Evolutionary conservation across 2,329 filamentous ascomycete genomes (phyloP), one percentile per base, ranked within the genome.

Genomic region (Colletotrichum paranaense): DNA sequence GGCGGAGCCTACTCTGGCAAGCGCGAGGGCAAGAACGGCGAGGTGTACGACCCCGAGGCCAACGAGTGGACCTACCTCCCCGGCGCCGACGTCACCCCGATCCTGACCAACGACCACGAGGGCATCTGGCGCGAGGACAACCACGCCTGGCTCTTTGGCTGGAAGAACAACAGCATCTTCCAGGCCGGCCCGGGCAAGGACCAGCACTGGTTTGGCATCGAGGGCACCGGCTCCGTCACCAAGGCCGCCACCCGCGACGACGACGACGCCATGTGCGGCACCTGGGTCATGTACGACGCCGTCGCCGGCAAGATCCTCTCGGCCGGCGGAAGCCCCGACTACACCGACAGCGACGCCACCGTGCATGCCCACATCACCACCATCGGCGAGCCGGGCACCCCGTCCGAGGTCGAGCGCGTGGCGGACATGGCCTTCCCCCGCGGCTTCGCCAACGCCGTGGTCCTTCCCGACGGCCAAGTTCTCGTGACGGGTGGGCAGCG

Each of bases 221-320:
- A 76, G 1, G 85, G 84, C 6, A 79, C 78, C 38, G 89, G 89
- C 1, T 77, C 78, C 19, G 77, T 83, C 19, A 75, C 76, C 3
- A 74, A 77, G 11, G 88, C 88, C 1, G 88, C 88, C 0, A 80
- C 73, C 3, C 81, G 88, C 5, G 81, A 79, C 26, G 81, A 82
- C 8, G 84, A 85, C 35, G 78, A 83, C 12, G 84, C 88, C 3
- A 91, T 91, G 89, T 86, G 84, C 70, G 90, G 88, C 14, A 86
- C 85, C 60, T 85, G 86, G 5, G 84, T 88, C 73, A 90, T 91
- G 88, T 91, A 87, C 75, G 89, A 91, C 76, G 88, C 88, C 32
- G 85, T 89, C 67, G 84, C 85, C 1, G 89, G 89, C 38, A 89
- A 90, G 78, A 90, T 91, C 38, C 80, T 91, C 2, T 85, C 87